Evolutionary conservation across 1,284 basidiomycete genomes (phyloP), one percentile per base, ranked within the genome.

Genomic region (Somion occarium): DNA sequence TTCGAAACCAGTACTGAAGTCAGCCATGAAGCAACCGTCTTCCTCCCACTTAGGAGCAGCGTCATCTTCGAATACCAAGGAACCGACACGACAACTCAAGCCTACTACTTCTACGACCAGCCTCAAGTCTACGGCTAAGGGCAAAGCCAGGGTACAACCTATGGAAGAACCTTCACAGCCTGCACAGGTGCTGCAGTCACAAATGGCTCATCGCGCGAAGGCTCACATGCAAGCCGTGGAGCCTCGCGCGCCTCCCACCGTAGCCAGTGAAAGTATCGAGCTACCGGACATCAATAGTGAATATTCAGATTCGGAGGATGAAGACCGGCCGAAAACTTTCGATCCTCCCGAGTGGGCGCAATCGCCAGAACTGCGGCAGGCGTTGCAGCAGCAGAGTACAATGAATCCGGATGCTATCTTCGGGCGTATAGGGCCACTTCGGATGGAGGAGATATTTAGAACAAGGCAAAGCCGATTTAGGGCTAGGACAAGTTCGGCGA

Each of bases 371-470:
- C 77, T 98, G 26, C 76, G 82, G 25, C 76, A 83, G 49, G 88
- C 88, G 2, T 75, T 98, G 53, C 75, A 87, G 59, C 75, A 80
- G 50, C 93, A 97, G 70, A 87, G 85, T 49, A 83, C 77, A 18
- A 78, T 92, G 62, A 91, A 98, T 66, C 95, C 94, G 2, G 93
- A 96, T 68, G 88, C 92, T 56, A 85, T 97, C 42, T 98, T 97
- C 61, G 93, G 93, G 7, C 79, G 82, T 15, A 87, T 98, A 60
- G 81, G 80, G 54, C 89, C 90, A 1, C 72, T 97, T 54, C 79
- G 75, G 58, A 96, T 97, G 91, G 88, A 92, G 60, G 90, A 91
- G 60, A 75, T 91, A 53, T 92, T 92, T 72, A 80, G 81, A 59
- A 81, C 78, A 24, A 68, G 82, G 57, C 84, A 85, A 49, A 88